Evolutionary conservation across 208 protist species (phyloP).

Genomic region (Leishmania mexicana): DNA sequence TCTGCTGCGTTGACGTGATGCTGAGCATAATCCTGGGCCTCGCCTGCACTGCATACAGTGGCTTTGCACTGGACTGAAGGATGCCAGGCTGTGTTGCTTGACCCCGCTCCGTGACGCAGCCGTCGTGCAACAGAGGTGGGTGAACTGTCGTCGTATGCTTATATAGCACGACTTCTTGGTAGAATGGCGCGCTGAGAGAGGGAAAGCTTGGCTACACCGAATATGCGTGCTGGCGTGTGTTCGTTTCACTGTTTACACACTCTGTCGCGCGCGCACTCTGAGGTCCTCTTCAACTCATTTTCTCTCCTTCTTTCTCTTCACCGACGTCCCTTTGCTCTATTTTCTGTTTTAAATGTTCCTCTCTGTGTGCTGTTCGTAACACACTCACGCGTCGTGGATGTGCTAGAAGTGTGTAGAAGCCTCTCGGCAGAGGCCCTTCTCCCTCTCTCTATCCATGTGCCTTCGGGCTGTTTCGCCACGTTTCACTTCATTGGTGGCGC

Average conservation of each 20-base stretch:
- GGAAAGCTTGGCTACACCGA: background rate
- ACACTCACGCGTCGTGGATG: background rate
- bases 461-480: background rate
- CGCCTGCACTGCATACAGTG: background rate
- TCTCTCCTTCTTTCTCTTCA: background rate
- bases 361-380: background rate
- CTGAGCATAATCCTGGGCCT: background rate
- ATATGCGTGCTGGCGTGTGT: background rate
- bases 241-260: background rate
- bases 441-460: background rate
- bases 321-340: background rate
- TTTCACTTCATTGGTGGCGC: background rate
- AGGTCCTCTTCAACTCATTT: background rate
- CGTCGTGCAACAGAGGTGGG: background rate
- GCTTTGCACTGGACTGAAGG: background rate
- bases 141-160: background rate
- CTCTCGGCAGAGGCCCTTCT: background rate
- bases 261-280: background rate
- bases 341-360: background rate
- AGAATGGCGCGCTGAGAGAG: background rate
- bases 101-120: background rate
- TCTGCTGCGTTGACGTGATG: background rate
- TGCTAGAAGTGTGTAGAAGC: background rate
- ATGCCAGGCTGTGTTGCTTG: background rate
- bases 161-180: background rate